Conservation (phyloP, 441 rosid species). For the Corymbia citriodora region DNA sequence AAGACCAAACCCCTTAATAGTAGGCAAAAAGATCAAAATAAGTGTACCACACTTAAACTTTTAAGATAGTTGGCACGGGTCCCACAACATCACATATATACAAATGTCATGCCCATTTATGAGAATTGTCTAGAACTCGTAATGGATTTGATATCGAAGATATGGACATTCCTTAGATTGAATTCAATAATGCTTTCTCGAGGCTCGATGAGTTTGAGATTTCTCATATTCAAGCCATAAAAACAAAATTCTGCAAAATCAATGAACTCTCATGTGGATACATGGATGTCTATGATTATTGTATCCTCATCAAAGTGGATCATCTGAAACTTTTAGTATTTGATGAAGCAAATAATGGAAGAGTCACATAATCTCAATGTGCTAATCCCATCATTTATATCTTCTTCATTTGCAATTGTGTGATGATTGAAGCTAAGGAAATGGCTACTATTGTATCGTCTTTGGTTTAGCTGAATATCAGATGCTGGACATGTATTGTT, state of each 20-base stretch:
- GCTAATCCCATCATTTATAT: background rate
- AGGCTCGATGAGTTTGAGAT: background rate
- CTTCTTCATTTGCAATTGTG: background rate
- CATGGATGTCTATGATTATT: background rate
- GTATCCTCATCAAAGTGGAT: background rate
- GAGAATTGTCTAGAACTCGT: too few relatives aligned
- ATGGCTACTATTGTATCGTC: background rate
- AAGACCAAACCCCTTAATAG: too few relatives aligned
- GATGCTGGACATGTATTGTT: background rate
- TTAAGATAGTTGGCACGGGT: accelerated
- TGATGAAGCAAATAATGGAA: background rate
- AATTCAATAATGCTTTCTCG: background rate
- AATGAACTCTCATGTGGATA: background rate
- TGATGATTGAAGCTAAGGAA: background rate
- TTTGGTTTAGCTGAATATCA: background rate
- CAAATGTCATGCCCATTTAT: too few relatives aligned
- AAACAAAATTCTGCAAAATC: background rate
- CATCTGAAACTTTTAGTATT: background rate
- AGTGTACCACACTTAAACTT: too few relatives aligned
- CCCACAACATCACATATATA: too few relatives aligned
- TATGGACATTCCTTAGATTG: too few relatives aligned
- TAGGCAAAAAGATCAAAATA: too few relatives aligned
- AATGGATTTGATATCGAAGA: too few relatives aligned
- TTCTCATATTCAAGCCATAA: background rate
- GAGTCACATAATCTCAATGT: too few relatives aligned